These are phyloP conservation scores for Cystofilobasidium bisporidii DNA, from an alignment of 768 basidiomycete species.

Conservation along the genomic window DNA sequence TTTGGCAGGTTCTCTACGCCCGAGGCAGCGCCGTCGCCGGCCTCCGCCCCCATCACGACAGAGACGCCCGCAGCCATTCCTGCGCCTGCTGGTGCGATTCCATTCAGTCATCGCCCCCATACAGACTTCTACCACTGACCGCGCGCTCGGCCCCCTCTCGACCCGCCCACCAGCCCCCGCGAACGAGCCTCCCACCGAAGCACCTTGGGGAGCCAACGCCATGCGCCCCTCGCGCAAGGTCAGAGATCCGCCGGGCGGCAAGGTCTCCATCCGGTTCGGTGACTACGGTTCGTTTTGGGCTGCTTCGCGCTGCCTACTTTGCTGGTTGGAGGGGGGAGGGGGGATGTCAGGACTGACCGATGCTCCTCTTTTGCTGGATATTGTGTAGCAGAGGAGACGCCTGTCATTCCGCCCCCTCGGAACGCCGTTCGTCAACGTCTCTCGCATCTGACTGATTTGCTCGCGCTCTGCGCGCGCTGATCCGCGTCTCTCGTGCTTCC, in stretches of 20 bases:
- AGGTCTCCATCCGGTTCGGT: neutral
- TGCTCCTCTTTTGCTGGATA: neutral
- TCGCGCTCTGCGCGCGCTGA: no score
- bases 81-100: neutral
- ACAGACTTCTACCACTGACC: no score
- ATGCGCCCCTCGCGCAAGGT: neutral
- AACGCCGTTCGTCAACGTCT: neutral
- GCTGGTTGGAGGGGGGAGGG: no score
- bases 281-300: neutral
- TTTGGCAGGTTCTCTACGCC: constrained; percentile 5
- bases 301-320: no score
- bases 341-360: no score
- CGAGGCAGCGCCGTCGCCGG: neutral
- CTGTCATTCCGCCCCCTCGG: neutral
- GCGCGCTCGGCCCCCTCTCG: neutral
- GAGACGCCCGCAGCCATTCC: neutral
- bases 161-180: neutral
- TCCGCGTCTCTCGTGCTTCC: no score
- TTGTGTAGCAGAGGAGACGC: neutral
- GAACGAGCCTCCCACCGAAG: neutral
- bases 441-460: no score
- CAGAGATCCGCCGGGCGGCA: constrained; percentile 4
- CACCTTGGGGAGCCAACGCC: neutral
- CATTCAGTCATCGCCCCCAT: no score
- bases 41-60: neutral